phyloP scores from a whole-genome alignment of 176 grass and related monocot genomes.

The barley (Hordeum vulgare) region MorexV3_pseudomolecules_assembly NC_058518.1:498688441-498688940 shows the following conservation, averaged over 20 bases:
- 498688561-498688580: conserved; percentile 71
- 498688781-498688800: background rate
- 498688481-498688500: conserved; percentile 47
- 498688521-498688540: conserved; percentile 34
- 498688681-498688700: conserved; percentile 9
- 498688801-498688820: background rate
- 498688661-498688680: conserved; percentile 6
- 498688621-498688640: conserved; percentile 33
- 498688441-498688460: conserved; percentile 61
- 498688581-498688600: conserved; percentile 44
- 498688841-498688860: conserved; percentile 15
- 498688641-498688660: background rate
- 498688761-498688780: background rate
- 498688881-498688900: too few species aligned
- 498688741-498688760: background rate
- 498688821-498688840: conserved; percentile 12
- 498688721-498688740: too few species aligned
- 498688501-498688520: conserved; percentile 50
- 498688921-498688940: too few species aligned
- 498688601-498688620: conserved; percentile 24
- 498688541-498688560: conserved; percentile 63
- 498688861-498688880: background rate
- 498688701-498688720: conserved; percentile 31
- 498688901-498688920: background rate
- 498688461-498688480: conserved; percentile 39